Conservation (phyloP, 2,329 filamentous ascomycete species). For the Cadophora malorum region DNA sequence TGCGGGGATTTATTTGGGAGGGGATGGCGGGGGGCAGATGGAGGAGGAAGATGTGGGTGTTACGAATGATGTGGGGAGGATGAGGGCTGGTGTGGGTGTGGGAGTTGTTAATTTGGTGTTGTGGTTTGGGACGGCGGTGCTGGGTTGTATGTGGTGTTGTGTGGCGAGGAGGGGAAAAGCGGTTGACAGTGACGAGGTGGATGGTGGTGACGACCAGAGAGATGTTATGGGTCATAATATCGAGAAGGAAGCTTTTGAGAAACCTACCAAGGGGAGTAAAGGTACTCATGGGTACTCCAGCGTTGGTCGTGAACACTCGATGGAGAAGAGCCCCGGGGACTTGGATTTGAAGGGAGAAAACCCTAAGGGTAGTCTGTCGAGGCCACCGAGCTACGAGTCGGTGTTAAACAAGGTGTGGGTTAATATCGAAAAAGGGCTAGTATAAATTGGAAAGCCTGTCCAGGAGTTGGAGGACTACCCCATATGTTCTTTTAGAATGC, state of each 20-base stretch:
- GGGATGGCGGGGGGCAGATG: too few relatives aligned
- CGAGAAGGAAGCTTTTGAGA: background rate
- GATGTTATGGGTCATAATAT: background rate
- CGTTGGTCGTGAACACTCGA: background rate
- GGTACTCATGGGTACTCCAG: background rate
- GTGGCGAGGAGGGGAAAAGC: too few relatives aligned
- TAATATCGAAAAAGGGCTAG: background rate
- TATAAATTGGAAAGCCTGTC: background rate
- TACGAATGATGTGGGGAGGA: too few relatives aligned
- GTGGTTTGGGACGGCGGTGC: too few relatives aligned
- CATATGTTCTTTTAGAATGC: background rate
- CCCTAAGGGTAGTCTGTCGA: background rate
- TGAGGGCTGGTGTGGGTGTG: too few relatives aligned
- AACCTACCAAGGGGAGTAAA: background rate
- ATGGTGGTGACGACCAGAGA: too few relatives aligned
- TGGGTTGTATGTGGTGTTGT: too few relatives aligned
- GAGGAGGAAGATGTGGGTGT: too few relatives aligned
- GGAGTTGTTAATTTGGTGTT: too few relatives aligned
- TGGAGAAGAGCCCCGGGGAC: background rate
- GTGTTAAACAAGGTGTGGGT: background rate
- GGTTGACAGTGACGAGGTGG: too few relatives aligned
- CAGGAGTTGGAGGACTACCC: background rate
- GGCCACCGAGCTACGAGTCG: background rate
- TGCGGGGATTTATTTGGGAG: too few relatives aligned
- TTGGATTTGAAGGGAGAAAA: background rate